phyloP scores from a whole-genome alignment of 2,329 filamentous ascomycete species.

The Ascomycota sp. region DNA sequence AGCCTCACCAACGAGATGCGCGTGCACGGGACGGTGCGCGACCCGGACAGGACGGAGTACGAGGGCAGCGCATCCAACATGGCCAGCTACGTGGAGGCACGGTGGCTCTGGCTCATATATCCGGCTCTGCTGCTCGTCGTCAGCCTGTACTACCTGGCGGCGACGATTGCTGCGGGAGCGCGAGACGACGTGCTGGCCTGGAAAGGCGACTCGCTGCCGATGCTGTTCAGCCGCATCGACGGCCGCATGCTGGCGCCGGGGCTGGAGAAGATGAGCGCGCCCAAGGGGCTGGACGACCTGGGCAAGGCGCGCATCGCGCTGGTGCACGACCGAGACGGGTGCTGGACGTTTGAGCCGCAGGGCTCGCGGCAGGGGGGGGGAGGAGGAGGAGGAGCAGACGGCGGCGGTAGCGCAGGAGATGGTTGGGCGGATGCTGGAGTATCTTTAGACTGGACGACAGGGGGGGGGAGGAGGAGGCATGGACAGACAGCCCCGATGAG shows the following conservation, averaged over 20 bases:
- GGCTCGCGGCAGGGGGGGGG: neutral
- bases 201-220: slow-evolving; percentile 16
- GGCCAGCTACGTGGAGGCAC: slow-evolving; percentile 11
- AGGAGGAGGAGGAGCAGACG: neutral
- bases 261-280: slow-evolving; percentile 13
- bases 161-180: slow-evolving; percentile 14
- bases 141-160: slow-evolving; percentile 13
- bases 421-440: neutral
- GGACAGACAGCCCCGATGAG: no score
- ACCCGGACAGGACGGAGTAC: slow-evolving; percentile 4
- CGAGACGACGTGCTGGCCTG: slow-evolving; percentile 15
- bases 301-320: slow-evolving; percentile 13
- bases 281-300: slow-evolving; percentile 13
- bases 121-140: slow-evolving; percentile 12
- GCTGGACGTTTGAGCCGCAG: slow-evolving; percentile 14
- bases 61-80: slow-evolving; percentile 10
- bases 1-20: slow-evolving; percentile 16
- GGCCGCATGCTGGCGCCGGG: slow-evolving; percentile 11
- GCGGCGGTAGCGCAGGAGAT: neutral
- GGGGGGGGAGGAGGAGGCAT: no score
- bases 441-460: neutral
- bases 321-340: slow-evolving; percentile 11
- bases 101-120: slow-evolving; percentile 16
- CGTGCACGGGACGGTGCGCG: slow-evolving; percentile 8
- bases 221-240: slow-evolving; percentile 17